Percentiles rank a stretch among this genome's conserved stretches.
phyloP scores from a whole-genome alignment of 2,329 filamentous ascomycete species.

The Scedosporium apiospermum region DNA sequence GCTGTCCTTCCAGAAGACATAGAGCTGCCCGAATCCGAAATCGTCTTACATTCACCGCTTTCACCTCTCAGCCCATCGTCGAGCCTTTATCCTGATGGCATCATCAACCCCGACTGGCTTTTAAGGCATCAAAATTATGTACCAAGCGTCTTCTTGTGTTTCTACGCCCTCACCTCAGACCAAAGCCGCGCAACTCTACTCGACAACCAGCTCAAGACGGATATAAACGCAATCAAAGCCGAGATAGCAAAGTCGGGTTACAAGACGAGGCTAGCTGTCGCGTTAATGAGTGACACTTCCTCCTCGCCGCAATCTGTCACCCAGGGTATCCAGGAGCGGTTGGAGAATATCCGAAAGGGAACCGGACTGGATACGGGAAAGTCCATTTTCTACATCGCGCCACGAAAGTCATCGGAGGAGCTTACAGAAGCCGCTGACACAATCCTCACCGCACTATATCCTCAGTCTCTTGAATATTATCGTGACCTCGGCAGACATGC shows the following conservation, averaged over 20 bases:
- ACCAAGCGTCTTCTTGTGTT: constrained; percentile 70
- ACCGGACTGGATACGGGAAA: constrained; percentile 70
- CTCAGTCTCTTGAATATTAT: constrained; percentile 78
- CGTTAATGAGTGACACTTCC: constrained; percentile 57
- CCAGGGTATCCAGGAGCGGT: constrained; percentile 57
- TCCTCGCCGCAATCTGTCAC: constrained; percentile 28
- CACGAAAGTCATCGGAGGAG: constrained; percentile 61
- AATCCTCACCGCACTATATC: constrained; percentile 64
- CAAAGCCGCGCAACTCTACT: constrained; percentile 64
- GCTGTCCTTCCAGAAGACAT: constrained; percentile 42
- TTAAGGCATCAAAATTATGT: constrained; percentile 80
- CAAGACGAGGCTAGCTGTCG: constrained; percentile 67
- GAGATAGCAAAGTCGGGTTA: constrained; percentile 61
- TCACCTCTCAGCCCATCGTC: constrained; percentile 83
- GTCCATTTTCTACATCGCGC: constrained; percentile 75
- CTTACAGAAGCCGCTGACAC: constrained; percentile 64
- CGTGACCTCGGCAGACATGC: constrained; percentile 87
- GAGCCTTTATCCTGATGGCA: constrained; percentile 77
- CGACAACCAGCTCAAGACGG: constrained; percentile 79
- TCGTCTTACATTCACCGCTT: constrained; percentile 77
- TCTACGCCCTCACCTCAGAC: constrained; percentile 69
- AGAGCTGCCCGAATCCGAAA: constrained; percentile 34
- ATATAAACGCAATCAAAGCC: constrained; percentile 69
- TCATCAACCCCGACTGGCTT: constrained; percentile 75
- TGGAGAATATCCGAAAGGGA: constrained; percentile 68